Evolutionary conservation across 495 filamentous ascomycete species (phyloP).

Genomic region (Aspergillus ellipticus): DNA sequence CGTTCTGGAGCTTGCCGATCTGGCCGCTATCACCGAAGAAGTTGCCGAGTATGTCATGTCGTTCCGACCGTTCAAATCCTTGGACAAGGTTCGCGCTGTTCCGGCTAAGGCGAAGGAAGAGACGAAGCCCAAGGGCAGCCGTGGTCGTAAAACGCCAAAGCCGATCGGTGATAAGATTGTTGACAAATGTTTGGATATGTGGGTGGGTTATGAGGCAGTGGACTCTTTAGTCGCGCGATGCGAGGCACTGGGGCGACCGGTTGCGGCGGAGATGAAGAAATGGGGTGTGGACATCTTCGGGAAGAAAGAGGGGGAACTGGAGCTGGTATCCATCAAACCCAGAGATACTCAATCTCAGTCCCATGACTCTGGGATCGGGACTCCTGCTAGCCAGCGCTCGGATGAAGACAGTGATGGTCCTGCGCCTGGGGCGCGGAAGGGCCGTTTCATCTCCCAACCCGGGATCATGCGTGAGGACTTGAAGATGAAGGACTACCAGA

Average conservation of each 20-base stretch:
- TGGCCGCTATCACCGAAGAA: constrained; percentile 66
- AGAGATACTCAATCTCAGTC: constrained; percentile 18
- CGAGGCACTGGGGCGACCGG: constrained; percentile 62
- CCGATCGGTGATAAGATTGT: constrained; percentile 69
- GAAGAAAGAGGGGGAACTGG: constrained; percentile 61
- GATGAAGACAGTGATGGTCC: constrained; percentile 50
- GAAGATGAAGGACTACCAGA: constrained; percentile 83
- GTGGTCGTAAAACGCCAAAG: constrained; percentile 47
- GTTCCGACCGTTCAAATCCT: constrained; percentile 61
- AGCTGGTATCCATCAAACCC: constrained; percentile 58
- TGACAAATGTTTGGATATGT: constrained; percentile 68
- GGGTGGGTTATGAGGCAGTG: constrained; percentile 69
- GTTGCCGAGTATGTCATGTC: constrained; percentile 61
- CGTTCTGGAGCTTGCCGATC: constrained; percentile 67
- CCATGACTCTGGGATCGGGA: constrained; percentile 72
- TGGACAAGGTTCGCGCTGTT: constrained; percentile 63
- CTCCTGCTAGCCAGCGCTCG: constrained; percentile 54
- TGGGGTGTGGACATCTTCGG: constrained; percentile 80
- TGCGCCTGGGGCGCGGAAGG: constrained; percentile 34
- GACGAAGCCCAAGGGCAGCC: constrained; percentile 44
- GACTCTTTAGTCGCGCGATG: constrained; percentile 73
- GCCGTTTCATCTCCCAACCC: constrained; percentile 64
- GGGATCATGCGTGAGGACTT: constrained; percentile 65
- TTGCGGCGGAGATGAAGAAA: constrained; percentile 64
- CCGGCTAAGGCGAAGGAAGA: constrained; percentile 41